These are phyloP conservation scores for Schrenkiella parvula DNA, from an alignment of 345 rosid genomes.

Conservation along the genomic window DNA sequence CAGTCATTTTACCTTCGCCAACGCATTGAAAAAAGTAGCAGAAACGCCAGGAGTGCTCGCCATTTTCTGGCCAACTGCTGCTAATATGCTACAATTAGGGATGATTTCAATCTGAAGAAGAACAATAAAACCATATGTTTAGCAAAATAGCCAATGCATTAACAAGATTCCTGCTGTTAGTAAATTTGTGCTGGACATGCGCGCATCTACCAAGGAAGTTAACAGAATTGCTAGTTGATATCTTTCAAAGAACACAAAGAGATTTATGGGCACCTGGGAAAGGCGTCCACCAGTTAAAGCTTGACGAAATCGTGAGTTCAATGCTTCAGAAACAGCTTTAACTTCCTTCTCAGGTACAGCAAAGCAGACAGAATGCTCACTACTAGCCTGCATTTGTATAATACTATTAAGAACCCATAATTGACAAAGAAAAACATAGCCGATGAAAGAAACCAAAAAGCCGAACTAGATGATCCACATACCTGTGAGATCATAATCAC, in stretches of 20 bases:
- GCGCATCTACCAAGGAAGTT: neutral
- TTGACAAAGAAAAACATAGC: conserved; percentile 15
- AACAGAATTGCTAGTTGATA: neutral
- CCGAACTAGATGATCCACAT: neutral
- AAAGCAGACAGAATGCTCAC: conserved; percentile 97
- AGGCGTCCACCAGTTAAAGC: conserved; percentile 93
- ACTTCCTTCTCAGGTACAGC: conserved; percentile 98
- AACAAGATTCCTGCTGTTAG: neutral
- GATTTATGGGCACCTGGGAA: conserved; percentile 61
- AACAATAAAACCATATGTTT: conserved; percentile 2
- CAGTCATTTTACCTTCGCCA: conserved; percentile 67
- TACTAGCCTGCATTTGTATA: conserved; percentile 67
- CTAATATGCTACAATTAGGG: conserved; percentile 90
- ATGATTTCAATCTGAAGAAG: conserved; percentile 64
- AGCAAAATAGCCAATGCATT: conserved; percentile 12
- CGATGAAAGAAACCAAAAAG: conserved; percentile 1
- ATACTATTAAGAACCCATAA: conserved; percentile 22
- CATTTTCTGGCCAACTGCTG: conserved; percentile 98
- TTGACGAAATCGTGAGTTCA: conserved; percentile 70
- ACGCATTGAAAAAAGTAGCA: conserved; percentile 80
- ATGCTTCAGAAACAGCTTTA: conserved; percentile 80
- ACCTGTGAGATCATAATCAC: conserved; percentile 98
- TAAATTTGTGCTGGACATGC: neutral
- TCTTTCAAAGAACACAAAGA: neutral
- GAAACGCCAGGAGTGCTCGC: conserved; percentile 96